Evolutionary conservation across 1,139 yeast genomes (phyloP), one percentile per base, ranked within the genome.

Genomic region (Neolecta irregularis): DNA sequence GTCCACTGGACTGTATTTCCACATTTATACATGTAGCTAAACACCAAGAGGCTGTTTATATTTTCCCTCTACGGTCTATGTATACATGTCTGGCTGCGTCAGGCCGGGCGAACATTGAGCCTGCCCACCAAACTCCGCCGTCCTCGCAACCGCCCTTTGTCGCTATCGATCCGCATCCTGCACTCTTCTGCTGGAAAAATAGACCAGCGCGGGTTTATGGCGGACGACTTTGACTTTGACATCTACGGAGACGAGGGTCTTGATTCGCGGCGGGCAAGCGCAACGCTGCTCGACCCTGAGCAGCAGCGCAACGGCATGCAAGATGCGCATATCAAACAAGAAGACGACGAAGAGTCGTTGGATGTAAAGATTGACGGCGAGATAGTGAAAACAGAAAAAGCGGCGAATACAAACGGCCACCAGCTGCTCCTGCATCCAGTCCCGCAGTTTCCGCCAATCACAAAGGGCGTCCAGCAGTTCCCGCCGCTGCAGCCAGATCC

Each of bases 171-270:
- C n/a, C n/a, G n/a, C n/a, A n/a, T n/a, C n/a, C n/a, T n/a, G n/a
- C n/a, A n/a, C n/a, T n/a, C n/a, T n/a, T n/a, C n/a, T n/a, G n/a
- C n/a, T n/a, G n/a, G n/a, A n/a, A n/a, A n/a, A n/a, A n/a, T n/a
- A n/a, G n/a, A n/a, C n/a, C n/a, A n/a, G n/a, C n/a, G n/a, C n/a
- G n/a, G n/a, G n/a, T n/a, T n/a, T n/a, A n/a, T n/a, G 12, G 31
- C 20, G n/a, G 31, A 46, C 30, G 44, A 41, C 22, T 48, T 44
- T 37, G 53, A 50, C 32, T 48, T 50, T 23, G 53, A 50, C 32
- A 38, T 50, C 19, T 46, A 48, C 36, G 52, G 45, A 28, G 53
- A 49, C 20, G 51, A 48, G 25, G 49, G 34, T 15, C 26, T 35
- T 8, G 28, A 25, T 6, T 32, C 26, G 19, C 29, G 21, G 6